Base-by-base conservation (phyloP, 306 rosid species). In the Heteromeles arbutifolia region DNA sequence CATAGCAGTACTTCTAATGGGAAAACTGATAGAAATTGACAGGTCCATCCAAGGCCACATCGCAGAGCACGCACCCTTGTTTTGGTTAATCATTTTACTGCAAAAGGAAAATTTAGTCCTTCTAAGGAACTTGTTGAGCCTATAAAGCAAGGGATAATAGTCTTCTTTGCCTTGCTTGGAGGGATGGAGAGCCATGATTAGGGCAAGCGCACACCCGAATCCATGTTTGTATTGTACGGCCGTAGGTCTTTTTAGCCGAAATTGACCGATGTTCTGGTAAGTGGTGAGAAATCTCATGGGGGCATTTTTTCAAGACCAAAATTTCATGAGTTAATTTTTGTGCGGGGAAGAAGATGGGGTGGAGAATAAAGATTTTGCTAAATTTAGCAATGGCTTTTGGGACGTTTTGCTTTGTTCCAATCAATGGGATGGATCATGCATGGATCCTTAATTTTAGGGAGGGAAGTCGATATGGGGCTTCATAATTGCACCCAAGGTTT, bases 401-500 rank as follows among this genome's bases (percentile, higher is more conserved):
- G 26, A 37, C 69, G 65, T 62, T 22, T 21, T 12, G 56, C 10
- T 31, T 69, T 43, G n/a, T 53, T 71, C 37, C 50, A 25, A 71
- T 71, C 6, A 19, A 34, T 9, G 45, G 12, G 12, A 10, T 12
- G 22, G 13, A 43, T 44, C 19, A 53, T 18, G 24, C 65, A 53
- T 53, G 65, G 67, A 70, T 80, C 84, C 85, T 73, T 65, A 69
- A 69, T 43, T 72, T 77, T 41, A 19, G 86, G 85, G 61, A 59
- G 39, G 45, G 63, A 59, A 22, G 31, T 58, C 75, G 48, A 53
- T 11, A 69, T 79, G 79, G 85, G 81, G 70, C 61, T 64, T 54
- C 72, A 25, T n/a, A 69, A 65, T 28, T 61, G 72, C 39, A 66
- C 41, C 32, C 4, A 19, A 74, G 57, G 4, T 2, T 56, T 25